Base-by-base conservation (phyloP, 345 rosid genomes). In the Gossypium raimondii region DNA sequence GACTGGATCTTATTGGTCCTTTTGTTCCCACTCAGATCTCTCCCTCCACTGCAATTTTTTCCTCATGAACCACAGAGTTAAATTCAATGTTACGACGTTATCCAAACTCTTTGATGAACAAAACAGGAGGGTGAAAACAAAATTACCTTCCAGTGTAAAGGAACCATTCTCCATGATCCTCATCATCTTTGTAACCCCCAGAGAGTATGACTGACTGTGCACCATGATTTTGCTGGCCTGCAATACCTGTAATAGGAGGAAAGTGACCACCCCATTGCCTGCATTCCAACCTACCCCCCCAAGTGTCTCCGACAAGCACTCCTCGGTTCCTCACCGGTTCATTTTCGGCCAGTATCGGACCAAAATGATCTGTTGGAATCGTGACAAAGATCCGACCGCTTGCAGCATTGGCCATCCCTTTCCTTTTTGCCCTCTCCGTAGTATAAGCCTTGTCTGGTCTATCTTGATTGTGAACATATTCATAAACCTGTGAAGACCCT, bases 121-220 rank as follows among this genome's bases (percentile, higher is more conserved):
- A 45, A 45, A 11, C 50, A 51, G 56, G 17, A 57, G 27, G 22
- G 11, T 9, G 22, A 7, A 10, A 76, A 45, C 70, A 58, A 29
- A 29, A 61, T 27, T 53, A 88, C 97, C 94, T 91, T 69, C 89
- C 91, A 4, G 92, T 92, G 81, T 87, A 89, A 48, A 92, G 87
- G 70, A 89, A 92, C 94, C 97, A 88, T 56, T 92, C 93, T 9
- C 97, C 97, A 56, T 88, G 93, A 38, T 92, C 97, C 77, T 87
- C 90, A n/a, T 91, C 97, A 34, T 91, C 97, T 64, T 78, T 59
- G 65, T 87, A 91, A 11, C 97, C 92, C 60, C 97, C 91, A 1
- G 89, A 82, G 25, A 89, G 88, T 0, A 82, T 84, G 38, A 91
- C 89, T 0, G 91, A 91, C 70, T 89, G 94, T 3, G 94, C 86